Conservation (phyloP, 2,329 filamentous ascomycete species). For the Diaporthe sp. region DNA sequence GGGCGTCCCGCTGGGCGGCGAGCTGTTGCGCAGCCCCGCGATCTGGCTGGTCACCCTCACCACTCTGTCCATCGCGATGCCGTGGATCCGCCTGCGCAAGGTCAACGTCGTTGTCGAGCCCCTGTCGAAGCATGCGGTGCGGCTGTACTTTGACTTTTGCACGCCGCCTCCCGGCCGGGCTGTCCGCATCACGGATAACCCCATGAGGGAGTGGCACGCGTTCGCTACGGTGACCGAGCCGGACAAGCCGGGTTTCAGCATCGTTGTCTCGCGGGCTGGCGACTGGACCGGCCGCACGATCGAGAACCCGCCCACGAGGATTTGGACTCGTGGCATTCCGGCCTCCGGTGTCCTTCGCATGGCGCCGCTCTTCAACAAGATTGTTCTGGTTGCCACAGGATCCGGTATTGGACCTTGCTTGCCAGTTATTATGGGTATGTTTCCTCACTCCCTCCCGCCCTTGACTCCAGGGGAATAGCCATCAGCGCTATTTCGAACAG, state of each 20-base stretch:
- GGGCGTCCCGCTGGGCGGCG: conserved; percentile 23
- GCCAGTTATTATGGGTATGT: conserved; percentile 62
- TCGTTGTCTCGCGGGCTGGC: conserved; percentile 73
- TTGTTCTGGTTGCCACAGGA: conserved; percentile 73
- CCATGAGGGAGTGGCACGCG: conserved; percentile 71
- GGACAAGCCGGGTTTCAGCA: conserved; percentile 47
- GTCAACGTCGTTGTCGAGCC: conserved; percentile 66
- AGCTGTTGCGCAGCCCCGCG: conserved; percentile 53
- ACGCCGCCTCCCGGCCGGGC: conserved; percentile 61
- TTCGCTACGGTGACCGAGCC: conserved; percentile 71
- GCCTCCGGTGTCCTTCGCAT: conserved; percentile 70
- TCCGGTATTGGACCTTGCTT: conserved; percentile 74
- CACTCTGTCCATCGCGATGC: conserved; percentile 68
- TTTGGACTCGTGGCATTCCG: conserved; percentile 73
- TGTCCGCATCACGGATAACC: conserved; percentile 64
- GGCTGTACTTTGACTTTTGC: conserved; percentile 68
- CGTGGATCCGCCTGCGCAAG: conserved; percentile 73
- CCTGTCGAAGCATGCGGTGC: conserved; percentile 73
- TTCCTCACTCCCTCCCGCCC: too few species aligned
- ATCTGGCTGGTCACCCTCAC: conserved; percentile 71
- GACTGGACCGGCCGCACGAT: conserved; percentile 74
- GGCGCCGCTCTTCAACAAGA: conserved; percentile 66
- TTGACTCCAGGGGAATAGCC: background rate
- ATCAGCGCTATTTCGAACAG: background rate
- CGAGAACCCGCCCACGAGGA: conserved; percentile 61